These are phyloP conservation scores for Arthrobotrys pseudoclavata DNA, from an alignment of 2,329 filamentous ascomycete species.

Conservation along the genomic window DNA sequence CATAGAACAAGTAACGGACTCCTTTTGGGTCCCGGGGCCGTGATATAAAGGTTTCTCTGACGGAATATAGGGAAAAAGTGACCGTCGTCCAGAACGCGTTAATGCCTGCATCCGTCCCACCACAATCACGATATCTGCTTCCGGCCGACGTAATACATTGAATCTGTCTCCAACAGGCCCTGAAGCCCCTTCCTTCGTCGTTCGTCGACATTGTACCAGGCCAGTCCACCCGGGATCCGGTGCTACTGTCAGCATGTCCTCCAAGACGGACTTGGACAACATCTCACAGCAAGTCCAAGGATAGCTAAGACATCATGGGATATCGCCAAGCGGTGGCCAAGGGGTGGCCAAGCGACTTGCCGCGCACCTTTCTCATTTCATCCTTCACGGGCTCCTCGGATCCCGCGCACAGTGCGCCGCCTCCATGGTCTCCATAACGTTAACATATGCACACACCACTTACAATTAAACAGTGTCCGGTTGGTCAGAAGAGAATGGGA, in stretches of 20 bases:
- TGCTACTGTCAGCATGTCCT: not conserved
- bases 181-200: not conserved
- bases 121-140: slow-evolving; percentile 15
- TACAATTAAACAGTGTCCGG: not conserved
- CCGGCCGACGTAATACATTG: slow-evolving; percentile 19
- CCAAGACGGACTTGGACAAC: slow-evolving; percentile 29
- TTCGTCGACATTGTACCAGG: not conserved
- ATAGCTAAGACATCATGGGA: slow-evolving; percentile 22
- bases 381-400: slow-evolving; percentile 38
- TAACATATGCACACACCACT: not conserved
- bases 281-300: not conserved
- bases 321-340: slow-evolving; percentile 39
- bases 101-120: slow-evolving; percentile 24
- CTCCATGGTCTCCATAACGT: slow-evolving; percentile 25
- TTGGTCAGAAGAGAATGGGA: slow-evolving; percentile 19
- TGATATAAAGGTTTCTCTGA: slow-evolving; percentile 1
- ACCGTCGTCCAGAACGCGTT: slow-evolving; percentile 15
- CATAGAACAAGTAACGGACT: not conserved
- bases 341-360: slow-evolving; percentile 35
- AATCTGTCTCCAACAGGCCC: not conserved
- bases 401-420: slow-evolving; percentile 24
- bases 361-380: slow-evolving; percentile 24
- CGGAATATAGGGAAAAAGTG: slow-evolving; percentile 3
- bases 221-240: not conserved
- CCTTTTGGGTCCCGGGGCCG: slow-evolving; percentile 5